Conservation (phyloP, 2,329 filamentous ascomycete species). For the Pestalotiopsis sp. region DNA sequence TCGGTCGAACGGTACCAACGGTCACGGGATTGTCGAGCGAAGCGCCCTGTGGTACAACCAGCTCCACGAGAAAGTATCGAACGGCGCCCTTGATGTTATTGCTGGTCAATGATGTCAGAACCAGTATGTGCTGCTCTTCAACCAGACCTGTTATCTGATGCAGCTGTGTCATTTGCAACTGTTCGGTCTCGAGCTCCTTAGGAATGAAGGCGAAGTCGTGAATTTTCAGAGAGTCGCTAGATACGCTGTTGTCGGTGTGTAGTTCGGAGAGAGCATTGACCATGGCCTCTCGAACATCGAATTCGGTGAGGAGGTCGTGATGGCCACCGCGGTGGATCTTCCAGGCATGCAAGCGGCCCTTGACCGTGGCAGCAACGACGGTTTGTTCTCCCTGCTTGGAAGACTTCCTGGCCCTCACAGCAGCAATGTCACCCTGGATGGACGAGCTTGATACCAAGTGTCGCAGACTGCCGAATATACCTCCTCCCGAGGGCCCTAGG, state of each 20-base stretch:
- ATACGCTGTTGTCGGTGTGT: slow-evolving; percentile 50
- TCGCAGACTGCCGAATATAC: slow-evolving; percentile 81
- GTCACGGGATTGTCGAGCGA: slow-evolving; percentile 36
- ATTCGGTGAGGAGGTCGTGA: slow-evolving; percentile 71
- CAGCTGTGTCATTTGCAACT: slow-evolving; percentile 51
- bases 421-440: slow-evolving; percentile 76
- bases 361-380: slow-evolving; percentile 75
- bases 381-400: slow-evolving; percentile 80
- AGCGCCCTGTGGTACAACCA: slow-evolving; percentile 58
- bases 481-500: slow-evolving; percentile 56
- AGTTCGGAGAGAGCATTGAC: slow-evolving; percentile 60
- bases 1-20: slow-evolving; percentile 68
- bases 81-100: slow-evolving; percentile 52
- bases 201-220: slow-evolving; percentile 78
- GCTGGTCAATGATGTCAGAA: slow-evolving; percentile 60
- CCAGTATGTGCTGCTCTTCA: slow-evolving; percentile 59
- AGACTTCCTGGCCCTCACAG: slow-evolving; percentile 74
- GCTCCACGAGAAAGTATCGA: slow-evolving; percentile 76
- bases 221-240: slow-evolving; percentile 67
- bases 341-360: slow-evolving; percentile 82
- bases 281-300: slow-evolving; percentile 69
- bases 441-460: slow-evolving; percentile 71
- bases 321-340: slow-evolving; percentile 86
- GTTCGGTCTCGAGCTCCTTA: slow-evolving; percentile 51
- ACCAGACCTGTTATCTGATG: slow-evolving; percentile 51